Evolutionary conservation across 345 rosid species (phyloP).

Genomic region (Syzygium jambos): DNA sequence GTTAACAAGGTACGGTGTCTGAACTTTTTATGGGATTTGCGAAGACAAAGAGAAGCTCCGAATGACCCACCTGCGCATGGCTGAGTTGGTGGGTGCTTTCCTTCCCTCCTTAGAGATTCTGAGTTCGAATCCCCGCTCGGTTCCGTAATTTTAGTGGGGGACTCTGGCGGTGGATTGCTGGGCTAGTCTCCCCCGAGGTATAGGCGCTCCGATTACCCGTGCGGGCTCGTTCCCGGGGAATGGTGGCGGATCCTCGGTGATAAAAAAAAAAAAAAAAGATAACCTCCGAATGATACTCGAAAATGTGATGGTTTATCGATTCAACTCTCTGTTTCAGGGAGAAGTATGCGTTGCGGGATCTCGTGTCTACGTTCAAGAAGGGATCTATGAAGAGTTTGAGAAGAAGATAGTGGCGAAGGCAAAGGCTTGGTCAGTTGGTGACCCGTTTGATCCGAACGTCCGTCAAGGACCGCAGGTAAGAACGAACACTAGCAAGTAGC

Average conservation of each 20-base stretch:
- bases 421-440: slow-evolving; percentile 48
- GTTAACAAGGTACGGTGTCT: slow-evolving; percentile 35
- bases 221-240: too few relatives aligned
- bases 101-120: too few relatives aligned
- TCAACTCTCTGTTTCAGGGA: slow-evolving; percentile 28
- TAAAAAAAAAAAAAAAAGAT: neutral
- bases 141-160: too few relatives aligned
- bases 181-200: too few relatives aligned
- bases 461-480: slow-evolving; percentile 72
- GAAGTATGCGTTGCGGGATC: slow-evolving; percentile 69
- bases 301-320: neutral
- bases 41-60: neutral
- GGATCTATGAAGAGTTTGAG: slow-evolving; percentile 47
- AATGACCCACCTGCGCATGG: too few relatives aligned
- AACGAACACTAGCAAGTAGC: neutral
- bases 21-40: neutral
- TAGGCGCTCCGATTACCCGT: too few relatives aligned
- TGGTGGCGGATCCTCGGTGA: too few relatives aligned
- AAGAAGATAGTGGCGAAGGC: slow-evolving; percentile 49
- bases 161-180: too few relatives aligned
- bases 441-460: slow-evolving; percentile 48
- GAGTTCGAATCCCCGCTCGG: too few relatives aligned
- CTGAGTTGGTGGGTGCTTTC: too few relatives aligned
- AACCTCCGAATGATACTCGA: neutral
- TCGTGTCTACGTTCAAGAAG: slow-evolving; percentile 74